Base-by-base conservation (phyloP, 2,329 filamentous ascomycete genomes). In the Aspergillaceae sp. region DNA sequence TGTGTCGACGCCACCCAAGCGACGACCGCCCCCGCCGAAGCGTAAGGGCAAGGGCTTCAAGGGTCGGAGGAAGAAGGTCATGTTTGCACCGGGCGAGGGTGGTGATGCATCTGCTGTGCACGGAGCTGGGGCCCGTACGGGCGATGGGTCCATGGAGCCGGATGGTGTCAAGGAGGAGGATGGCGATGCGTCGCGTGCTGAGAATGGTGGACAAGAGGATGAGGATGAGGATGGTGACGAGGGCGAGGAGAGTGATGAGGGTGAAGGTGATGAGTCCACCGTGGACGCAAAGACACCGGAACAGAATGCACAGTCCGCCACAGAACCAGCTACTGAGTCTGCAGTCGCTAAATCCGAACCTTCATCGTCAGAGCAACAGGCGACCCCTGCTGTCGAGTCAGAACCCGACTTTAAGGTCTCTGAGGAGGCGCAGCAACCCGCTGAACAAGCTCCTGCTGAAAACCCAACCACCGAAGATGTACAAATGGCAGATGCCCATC, bases 31-130 rank as follows among this genome's bases (percentile, higher is more conserved):
- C 29, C 84, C 86, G 1, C 86, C 86, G 0, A 89, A 88, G 64
- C 83, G 87, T 64, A 94, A 91, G 73, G 74, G 78, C 41, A 90
- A 86, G 65, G 85, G 87, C 0, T 82, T 86, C 33, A 87, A 87
- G 5, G 87, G 87, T 10, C 77, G 81, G 51, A 91, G 84, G 75
- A 86, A 83, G 67, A 87, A 83, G 63, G 78, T 82, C 37, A 76
- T 76, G 50, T 80, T 82, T 54, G 63, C 65, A 3, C 64, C 62
- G 72, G 56, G 72, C 45, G 57, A 74, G 65, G 70, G 56, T 38
- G 65, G 48, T 28, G 68, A 64, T 49, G 64, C 61, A 32, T 50
- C 63, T 27, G 47, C 52, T 28, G 63, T 66, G 10, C 63, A 66
- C 47, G 61, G 57, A 26, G 66, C 69, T 30, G 62, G 64, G 29